phyloP scores from a whole-genome alignment of 305 asterid genomes.

The Fraxinus dipetala region DNA sequence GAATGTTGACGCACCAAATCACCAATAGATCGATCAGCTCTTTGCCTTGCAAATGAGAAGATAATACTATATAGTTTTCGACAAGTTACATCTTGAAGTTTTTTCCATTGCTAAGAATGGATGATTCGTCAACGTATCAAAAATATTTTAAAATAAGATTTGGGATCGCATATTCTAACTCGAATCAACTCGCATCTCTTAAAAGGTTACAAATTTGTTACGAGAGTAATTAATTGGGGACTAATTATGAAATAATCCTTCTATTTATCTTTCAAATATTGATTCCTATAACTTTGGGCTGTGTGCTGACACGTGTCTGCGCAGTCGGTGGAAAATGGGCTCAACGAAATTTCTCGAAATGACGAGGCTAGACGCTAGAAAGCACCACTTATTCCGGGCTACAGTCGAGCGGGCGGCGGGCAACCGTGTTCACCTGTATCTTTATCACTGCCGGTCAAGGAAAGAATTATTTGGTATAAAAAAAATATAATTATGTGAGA shows the following conservation, averaged over 20 bases:
- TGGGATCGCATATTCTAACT: not conserved
- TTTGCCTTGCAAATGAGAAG: too few relatives aligned
- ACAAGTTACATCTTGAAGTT: too few relatives aligned
- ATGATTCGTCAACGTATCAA: not conserved
- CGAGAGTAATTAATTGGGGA: not conserved
- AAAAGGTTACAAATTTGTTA: not conserved
- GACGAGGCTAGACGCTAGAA: slow-evolving; percentile 10
- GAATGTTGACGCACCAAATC: too few relatives aligned
- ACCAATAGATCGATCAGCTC: too few relatives aligned
- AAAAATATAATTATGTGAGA: not conserved
- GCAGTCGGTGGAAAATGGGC: slow-evolving; percentile 11
- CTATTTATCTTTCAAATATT: not conserved
- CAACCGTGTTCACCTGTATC: not conserved
- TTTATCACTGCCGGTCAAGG: not conserved
- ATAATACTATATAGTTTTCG: too few relatives aligned
- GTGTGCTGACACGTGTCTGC: slow-evolving; percentile 21
- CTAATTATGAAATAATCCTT: not conserved
- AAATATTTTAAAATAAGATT: not conserved
- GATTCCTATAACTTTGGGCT: not conserved
- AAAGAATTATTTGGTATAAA: not conserved
- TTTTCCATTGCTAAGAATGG: not conserved
- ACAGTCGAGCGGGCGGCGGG: not conserved
- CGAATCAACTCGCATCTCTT: not conserved
- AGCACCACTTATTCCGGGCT: not conserved
- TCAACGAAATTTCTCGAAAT: slow-evolving; percentile 21